Evolutionary conservation across 768 basidiomycete genomes (phyloP).

Genomic region (Phylloporus arenicola): DNA sequence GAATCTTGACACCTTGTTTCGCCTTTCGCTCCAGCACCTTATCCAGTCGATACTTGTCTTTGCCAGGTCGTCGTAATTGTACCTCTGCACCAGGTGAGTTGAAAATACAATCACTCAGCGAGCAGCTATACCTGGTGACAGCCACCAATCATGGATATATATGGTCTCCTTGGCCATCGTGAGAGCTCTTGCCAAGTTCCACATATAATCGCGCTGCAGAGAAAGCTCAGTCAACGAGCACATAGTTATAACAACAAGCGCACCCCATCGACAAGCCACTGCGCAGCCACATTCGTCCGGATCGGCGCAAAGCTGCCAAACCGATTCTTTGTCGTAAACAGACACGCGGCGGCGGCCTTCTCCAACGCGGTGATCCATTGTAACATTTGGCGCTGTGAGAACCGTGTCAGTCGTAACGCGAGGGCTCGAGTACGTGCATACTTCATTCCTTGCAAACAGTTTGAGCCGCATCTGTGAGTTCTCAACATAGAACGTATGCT

Average conservation of each 20-base stretch:
- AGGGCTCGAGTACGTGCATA: conserved; percentile 18
- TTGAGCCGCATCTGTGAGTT: conserved; percentile 90
- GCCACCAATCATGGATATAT: conserved; percentile 99
- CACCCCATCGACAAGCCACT: conserved; percentile 98
- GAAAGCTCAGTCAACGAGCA: conserved; percentile 4
- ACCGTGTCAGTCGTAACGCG: conserved; percentile 2
- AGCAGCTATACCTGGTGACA: conserved; percentile 63
- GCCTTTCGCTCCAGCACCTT: conserved; percentile 84
- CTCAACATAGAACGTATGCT: conserved; percentile 90
- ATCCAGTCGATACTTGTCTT: conserved; percentile 85
- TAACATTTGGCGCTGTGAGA: conserved; percentile 79
- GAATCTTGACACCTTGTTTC: conserved; percentile 88
- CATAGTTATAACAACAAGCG: conserved; percentile 26
- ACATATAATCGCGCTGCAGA: conserved; percentile 91
- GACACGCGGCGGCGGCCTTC: conserved; percentile 67
- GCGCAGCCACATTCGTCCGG: conserved; percentile 86
- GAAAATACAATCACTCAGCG: background rate
- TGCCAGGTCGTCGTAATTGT: conserved; percentile 77
- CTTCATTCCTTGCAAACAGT: conserved; percentile 83
- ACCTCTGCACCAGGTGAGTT: conserved; percentile 47
- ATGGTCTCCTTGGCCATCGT: conserved; percentile 82
- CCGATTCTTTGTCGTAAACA: conserved; percentile 75
- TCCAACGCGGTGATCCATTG: conserved; percentile 95
- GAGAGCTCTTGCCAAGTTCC: conserved; percentile 92
- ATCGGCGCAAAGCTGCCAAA: conserved; percentile 95